Evolutionary conservation across 2,329 filamentous ascomycete species (phyloP), one percentile per base, ranked within the genome.

Genomic region (Claviceps citrina): DNA sequence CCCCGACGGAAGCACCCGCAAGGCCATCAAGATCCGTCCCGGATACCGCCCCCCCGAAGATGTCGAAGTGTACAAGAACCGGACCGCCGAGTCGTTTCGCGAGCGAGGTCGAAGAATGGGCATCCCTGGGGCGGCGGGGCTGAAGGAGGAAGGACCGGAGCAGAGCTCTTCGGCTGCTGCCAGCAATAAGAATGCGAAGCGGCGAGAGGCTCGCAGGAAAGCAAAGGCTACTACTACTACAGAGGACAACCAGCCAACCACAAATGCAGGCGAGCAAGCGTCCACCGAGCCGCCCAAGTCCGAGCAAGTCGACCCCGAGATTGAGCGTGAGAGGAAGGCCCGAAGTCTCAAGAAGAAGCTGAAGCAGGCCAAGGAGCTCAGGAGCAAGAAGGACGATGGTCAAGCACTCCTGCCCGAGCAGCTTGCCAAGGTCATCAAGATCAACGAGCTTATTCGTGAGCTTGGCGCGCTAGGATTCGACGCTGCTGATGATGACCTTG

Each of bases 361-460:
- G 44, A 83, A 89, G 53, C 91, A 98, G 59, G 89, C 91, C 4
- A 81, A 78, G 50, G 91, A 96, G 2, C 68, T 98, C 40, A 81
- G 85, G 56, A 80, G 78, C 52, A 95, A 94, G 70, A 93, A 93
- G 60, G 84, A 93, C 19, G 78, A 77, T 41, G 91, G 91, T 16
- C 81, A 84, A 55, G 70, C 75, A 4, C 63, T 98, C 44, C 68
- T 96, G 20, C 89, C 87, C 0, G 91, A 98, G 64, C 91, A 98
- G 64, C 81, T 96, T 47, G 86, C 89, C 51, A 98, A 98, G 65
- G 84, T 98, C 41, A 93, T 94, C 58, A 93, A 91, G 62, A 94
- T 98, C 57, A 85, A 84, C 46, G 91, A 98, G 64, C 71, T 98
- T 38, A 78, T 95, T 43, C 75, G 86, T 10, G 87, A 96, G 57